Conservation (phyloP, 2,329 filamentous ascomycete genomes). For the Colletotrichum siamense region DNA sequence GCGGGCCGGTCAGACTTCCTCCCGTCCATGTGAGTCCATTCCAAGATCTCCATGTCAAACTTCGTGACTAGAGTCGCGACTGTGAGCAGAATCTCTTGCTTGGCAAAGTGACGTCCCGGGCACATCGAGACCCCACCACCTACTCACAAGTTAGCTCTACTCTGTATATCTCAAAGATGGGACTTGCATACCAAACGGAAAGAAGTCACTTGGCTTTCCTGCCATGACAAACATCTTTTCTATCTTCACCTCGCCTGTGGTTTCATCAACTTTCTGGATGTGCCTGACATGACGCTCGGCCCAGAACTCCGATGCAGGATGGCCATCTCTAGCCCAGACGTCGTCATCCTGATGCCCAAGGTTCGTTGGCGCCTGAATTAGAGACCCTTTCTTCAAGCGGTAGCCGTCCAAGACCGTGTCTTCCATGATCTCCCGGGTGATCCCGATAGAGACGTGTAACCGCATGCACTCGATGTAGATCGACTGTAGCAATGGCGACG, state of each 20-base stretch:
- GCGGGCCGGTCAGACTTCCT: background rate
- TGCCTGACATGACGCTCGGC: conserved; percentile 20
- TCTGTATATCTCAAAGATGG: accelerated
- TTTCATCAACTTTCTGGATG: background rate
- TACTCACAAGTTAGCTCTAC: background rate
- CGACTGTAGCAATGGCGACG: conserved; percentile 30
- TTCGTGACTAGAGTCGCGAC: conserved; percentile 33
- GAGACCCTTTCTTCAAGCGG: conserved; percentile 20
- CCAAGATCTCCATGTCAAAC: conserved; percentile 36
- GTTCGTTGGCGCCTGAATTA: conserved; percentile 28
- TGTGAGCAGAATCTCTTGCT: conserved; percentile 41
- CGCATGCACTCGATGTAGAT: conserved; percentile 31
- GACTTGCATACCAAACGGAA: conserved; percentile 3
- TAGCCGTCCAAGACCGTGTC: conserved; percentile 22
- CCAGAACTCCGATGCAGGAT: conserved; percentile 21
- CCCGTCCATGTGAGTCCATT: conserved; percentile 12
- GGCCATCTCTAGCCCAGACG: conserved; percentile 8
- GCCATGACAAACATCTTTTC: conserved; percentile 1
- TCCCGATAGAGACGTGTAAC: conserved; percentile 27
- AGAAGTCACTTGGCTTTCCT: conserved; percentile 8
- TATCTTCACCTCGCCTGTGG: background rate
- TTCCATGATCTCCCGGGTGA: conserved; percentile 27
- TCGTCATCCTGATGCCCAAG: conserved; percentile 25
- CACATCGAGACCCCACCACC: conserved; percentile 41
- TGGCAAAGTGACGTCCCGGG: conserved; percentile 44